phyloP scores from a whole-genome alignment of 1,139 yeast species.

The Lodderomyces jiufengensis region DNA sequence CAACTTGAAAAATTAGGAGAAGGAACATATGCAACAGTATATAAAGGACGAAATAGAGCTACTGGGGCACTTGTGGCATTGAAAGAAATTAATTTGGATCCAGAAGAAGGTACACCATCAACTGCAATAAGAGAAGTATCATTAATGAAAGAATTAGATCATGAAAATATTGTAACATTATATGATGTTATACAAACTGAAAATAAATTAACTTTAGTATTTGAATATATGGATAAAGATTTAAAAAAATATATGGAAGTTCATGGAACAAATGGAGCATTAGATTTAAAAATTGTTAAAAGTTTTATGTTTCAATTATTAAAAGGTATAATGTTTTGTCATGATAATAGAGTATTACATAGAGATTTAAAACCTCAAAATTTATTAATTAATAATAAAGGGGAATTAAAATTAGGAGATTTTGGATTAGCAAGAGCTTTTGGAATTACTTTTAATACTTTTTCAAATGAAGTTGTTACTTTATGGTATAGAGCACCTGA shows the following conservation, averaged over 20 bases:
- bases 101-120: conserved; percentile 97
- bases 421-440: conserved; percentile 97
- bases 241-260: conserved; percentile 92
- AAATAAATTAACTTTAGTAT: conserved; percentile 88
- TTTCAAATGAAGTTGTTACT: conserved; percentile 95
- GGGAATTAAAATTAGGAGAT: conserved; percentile 93
- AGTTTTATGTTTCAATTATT: conserved; percentile 90
- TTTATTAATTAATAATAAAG: conserved; percentile 78
- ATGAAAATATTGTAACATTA: conserved; percentile 87
- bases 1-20: conserved; percentile 90
- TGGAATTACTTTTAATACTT: conserved; percentile 97
- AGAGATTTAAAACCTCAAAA: conserved; percentile 97
- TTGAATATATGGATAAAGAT: conserved; percentile 92
- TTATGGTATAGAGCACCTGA: conserved; percentile 99
- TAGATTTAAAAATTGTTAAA: conserved; percentile 75
- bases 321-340: conserved; percentile 91
- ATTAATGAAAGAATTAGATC: conserved; percentile 91
- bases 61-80: conserved; percentile 93
- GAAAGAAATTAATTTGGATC: conserved; percentile 89
- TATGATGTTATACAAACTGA: conserved; percentile 97
- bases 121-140: conserved; percentile 97
- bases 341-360: conserved; percentile 90
- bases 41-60: conserved; percentile 88
- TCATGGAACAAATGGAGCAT: conserved; percentile 77
- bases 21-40: conserved; percentile 98